Base-by-base conservation (phyloP, 345 rosid genomes). In the Litchi chinensis region DNA sequence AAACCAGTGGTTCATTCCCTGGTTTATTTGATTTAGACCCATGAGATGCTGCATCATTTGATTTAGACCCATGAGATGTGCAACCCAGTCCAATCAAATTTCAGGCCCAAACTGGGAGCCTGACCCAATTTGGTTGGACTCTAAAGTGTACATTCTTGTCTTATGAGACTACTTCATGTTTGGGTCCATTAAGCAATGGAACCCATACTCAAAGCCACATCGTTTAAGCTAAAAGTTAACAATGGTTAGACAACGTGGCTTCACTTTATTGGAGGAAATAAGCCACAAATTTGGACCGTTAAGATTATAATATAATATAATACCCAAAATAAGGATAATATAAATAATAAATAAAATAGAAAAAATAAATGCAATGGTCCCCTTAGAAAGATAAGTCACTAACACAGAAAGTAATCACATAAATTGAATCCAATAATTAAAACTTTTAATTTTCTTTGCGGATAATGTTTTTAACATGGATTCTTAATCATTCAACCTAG, bases 401-500 rank as follows among this genome's bases (percentile, higher is more conserved):
- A 13, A 9, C 28, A 5, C n/a, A 13, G 11, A 65, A 32, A 15
- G 68, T 15, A 41, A 65, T 32, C 69, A 32, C 37, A 32, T 32
- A 32, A 32, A 32, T 32, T 1, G 19, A 65, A 26, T 65, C 13
- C 69, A 65, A 65, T 65, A 11, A 65, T 65, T 65, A 32, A 32
- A 32, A 28, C 24, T 22, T 41, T 21, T n/a, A 5, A 41, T n/a
- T 67, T 21, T 69, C 5, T 69, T 21, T n/a, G 12, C 22, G 12
- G 73, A 22, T 46, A 70, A 70, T 12, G 37, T 44, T 46, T 46
- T 24, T 22, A 70, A 21, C 12, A 26, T 24, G 59, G 73, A 70
- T 48, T 44, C 73, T 41, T 48, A 48, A 46, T 70, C 59, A 70
- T 70, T 44, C 54, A 68, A 19, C 28, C 54, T 26, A 70, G 37